These are phyloP conservation scores for Digitaria exilis DNA, from an alignment of 202 grass and related monocot species.

Conservation along the genomic window DNA sequence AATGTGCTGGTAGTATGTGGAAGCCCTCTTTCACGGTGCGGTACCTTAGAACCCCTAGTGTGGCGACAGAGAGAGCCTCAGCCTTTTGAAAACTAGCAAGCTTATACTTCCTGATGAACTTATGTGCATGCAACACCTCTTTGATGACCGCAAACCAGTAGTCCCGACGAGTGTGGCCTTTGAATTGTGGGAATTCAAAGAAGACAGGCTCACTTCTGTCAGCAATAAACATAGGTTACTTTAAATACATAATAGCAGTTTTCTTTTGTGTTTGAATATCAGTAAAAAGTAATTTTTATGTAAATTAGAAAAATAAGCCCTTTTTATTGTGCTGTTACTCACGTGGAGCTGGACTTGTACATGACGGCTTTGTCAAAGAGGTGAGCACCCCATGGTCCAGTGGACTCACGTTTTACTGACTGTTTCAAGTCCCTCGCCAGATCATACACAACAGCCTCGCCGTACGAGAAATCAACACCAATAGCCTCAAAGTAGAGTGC, in stretches of 20 bases:
- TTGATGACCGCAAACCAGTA: slow-evolving; percentile 94
- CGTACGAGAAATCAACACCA: slow-evolving; percentile 70
- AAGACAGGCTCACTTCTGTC: slow-evolving; percentile 68
- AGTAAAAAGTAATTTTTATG: background rate
- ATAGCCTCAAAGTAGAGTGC: slow-evolving; percentile 88
- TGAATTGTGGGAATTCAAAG: slow-evolving; percentile 90
- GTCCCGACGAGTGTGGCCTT: slow-evolving; percentile 77
- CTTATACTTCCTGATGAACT: slow-evolving; percentile 83
- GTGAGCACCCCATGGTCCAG: slow-evolving; percentile 87
- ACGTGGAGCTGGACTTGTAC: slow-evolving; percentile 87
- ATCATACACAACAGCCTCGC: slow-evolving; percentile 66
- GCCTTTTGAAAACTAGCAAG: slow-evolving; percentile 60
- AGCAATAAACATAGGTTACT: background rate
- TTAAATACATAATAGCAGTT: background rate
- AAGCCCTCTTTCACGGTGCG: slow-evolving; percentile 77
- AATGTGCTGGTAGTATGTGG: slow-evolving; percentile 69
- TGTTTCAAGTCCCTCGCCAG: slow-evolving; percentile 79
- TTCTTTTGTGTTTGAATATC: background rate
- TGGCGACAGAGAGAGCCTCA: slow-evolving; percentile 64
- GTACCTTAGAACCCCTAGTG: slow-evolving; percentile 71
- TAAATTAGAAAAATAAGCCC: background rate
- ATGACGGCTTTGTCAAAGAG: slow-evolving; percentile 98
- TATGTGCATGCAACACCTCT: slow-evolving; percentile 83
- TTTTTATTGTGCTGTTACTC: slow-evolving; percentile 35
- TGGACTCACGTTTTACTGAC: slow-evolving; percentile 76